These are phyloP conservation scores for Hymenoscyphus infarciens DNA, from an alignment of 2,329 filamentous ascomycete species.

Conservation along the genomic window DNA sequence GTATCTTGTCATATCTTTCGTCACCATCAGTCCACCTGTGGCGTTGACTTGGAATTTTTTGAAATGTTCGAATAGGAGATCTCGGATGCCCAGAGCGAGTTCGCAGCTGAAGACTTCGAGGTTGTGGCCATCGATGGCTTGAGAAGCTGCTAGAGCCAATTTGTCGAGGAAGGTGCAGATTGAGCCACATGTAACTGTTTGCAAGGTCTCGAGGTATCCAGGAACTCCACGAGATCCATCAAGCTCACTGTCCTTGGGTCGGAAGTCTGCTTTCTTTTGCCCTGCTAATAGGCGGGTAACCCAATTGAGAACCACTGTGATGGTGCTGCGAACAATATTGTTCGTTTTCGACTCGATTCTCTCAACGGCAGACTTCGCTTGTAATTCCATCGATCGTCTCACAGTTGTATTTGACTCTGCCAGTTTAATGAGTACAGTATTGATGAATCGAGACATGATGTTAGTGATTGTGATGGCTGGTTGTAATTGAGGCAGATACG, in stretches of 20 bases:
- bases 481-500: slow-evolving; percentile 74
- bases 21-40: slow-evolving; percentile 90
- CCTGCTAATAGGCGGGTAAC: slow-evolving; percentile 56
- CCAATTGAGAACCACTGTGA: slow-evolving; percentile 64
- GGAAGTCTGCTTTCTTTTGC: slow-evolving; percentile 71
- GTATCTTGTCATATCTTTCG: slow-evolving; percentile 93
- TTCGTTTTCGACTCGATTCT: slow-evolving; percentile 68
- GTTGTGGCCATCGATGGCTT: slow-evolving; percentile 79
- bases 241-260: slow-evolving; percentile 62
- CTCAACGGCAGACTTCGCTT: slow-evolving; percentile 54
- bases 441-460: slow-evolving; percentile 88
- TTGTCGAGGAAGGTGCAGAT: slow-evolving; percentile 77
- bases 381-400: slow-evolving; percentile 66
- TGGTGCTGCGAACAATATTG: slow-evolving; percentile 62
- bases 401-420: slow-evolving; percentile 88
- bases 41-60: slow-evolving; percentile 92
- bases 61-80: slow-evolving; percentile 84
- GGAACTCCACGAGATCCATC: slow-evolving; percentile 39
- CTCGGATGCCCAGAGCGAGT: slow-evolving; percentile 73
- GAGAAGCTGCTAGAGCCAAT: slow-evolving; percentile 58
- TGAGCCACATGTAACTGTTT: slow-evolving; percentile 79
- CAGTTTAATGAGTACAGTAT: slow-evolving; percentile 83
- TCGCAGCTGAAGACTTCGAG: slow-evolving; percentile 79
- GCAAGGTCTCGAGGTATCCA: slow-evolving; percentile 66
- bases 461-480: slow-evolving; percentile 85